Evolutionary conservation across 352 stramenopile genomes (phyloP).

Genomic region (Pythium chondricola): DNA sequence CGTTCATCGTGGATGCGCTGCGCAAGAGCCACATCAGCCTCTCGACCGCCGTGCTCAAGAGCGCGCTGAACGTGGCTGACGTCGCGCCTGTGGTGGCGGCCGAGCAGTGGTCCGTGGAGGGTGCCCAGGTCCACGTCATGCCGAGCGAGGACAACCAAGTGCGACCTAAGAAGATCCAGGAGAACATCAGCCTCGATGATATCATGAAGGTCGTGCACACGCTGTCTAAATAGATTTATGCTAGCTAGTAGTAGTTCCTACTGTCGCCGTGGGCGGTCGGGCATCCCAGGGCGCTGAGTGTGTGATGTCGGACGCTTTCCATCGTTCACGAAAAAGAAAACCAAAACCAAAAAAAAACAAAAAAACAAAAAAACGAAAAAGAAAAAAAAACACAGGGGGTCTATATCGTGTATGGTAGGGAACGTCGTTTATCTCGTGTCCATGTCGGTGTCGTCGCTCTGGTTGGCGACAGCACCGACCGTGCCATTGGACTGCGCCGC

Average conservation of each 20-base stretch:
- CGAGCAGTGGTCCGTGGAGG: slow-evolving; percentile 64
- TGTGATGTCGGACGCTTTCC: background rate
- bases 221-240: slow-evolving; percentile 75
- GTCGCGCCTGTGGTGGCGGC: slow-evolving; percentile 45
- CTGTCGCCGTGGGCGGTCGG: too few relatives aligned
- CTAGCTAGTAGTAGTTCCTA: slow-evolving; percentile 13
- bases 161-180: slow-evolving; percentile 83
- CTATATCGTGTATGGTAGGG: background rate
- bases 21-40: slow-evolving; percentile 70
- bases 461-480: slow-evolving; percentile 17
- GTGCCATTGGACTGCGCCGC: slow-evolving; percentile 72
- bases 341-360: slow-evolving; percentile 5
- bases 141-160: slow-evolving; percentile 83
- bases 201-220: slow-evolving; percentile 83
- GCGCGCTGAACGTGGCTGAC: slow-evolving; percentile 63
- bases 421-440: slow-evolving; percentile 18
- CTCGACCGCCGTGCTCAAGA: slow-evolving; percentile 48
- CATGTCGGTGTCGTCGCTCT: slow-evolving; percentile 13
- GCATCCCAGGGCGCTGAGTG: too few relatives aligned
- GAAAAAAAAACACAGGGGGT: background rate
- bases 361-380: too few relatives aligned
- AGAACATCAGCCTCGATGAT: slow-evolving; percentile 84
- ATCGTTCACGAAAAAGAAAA: background rate
- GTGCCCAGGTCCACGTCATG: slow-evolving; percentile 46
- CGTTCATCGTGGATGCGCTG: slow-evolving; percentile 70